A percentile compares a stretch with the other conserved stretches of the same genome.
phyloP scores from a whole-genome alignment of 2,329 filamentous ascomycete species.

The Rhynchosporium graminicola region DNA sequence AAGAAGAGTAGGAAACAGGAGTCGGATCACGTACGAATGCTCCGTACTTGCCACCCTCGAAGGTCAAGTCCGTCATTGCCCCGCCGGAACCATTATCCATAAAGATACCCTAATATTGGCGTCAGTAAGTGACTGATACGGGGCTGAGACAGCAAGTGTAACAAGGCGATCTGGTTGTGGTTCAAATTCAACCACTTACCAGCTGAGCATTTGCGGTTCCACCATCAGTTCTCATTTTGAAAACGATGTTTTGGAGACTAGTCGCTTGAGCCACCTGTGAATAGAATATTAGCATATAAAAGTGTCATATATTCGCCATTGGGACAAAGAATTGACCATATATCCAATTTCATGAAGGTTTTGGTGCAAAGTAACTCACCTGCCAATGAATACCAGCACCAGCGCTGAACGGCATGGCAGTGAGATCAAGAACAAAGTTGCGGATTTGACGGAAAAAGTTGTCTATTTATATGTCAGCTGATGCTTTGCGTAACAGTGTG shows the following conservation, averaged over 20 bases:
- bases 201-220: slow-evolving; percentile 66
- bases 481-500: not conserved
- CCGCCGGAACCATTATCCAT: slow-evolving; percentile 85
- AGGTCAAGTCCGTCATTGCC: slow-evolving; percentile 79
- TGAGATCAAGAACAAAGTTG: slow-evolving; percentile 80
- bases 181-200: slow-evolving; percentile 18
- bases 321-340: too few relatives aligned
- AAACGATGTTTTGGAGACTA: slow-evolving; percentile 76
- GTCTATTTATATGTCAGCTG: slow-evolving; percentile 35
- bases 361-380: too few relatives aligned
- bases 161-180: not conserved
- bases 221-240: slow-evolving; percentile 73
- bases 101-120: slow-evolving; percentile 60
- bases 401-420: slow-evolving; percentile 57
- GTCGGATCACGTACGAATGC: slow-evolving; percentile 51
- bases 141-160: too few relatives aligned
- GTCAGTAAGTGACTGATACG: slow-evolving; percentile 4
- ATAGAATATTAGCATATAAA: too few relatives aligned
- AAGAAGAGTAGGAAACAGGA: too few relatives aligned
- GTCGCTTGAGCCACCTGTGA: slow-evolving; percentile 72
- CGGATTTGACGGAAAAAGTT: slow-evolving; percentile 84
- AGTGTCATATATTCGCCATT: too few relatives aligned
- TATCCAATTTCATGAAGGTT: too few relatives aligned
- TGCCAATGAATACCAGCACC: slow-evolving; percentile 83
- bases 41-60: slow-evolving; percentile 79